These are phyloP conservation scores for Taxillus chinensis DNA, from an alignment of 164 flowering plant genomes.

Conservation along the genomic window DNA sequence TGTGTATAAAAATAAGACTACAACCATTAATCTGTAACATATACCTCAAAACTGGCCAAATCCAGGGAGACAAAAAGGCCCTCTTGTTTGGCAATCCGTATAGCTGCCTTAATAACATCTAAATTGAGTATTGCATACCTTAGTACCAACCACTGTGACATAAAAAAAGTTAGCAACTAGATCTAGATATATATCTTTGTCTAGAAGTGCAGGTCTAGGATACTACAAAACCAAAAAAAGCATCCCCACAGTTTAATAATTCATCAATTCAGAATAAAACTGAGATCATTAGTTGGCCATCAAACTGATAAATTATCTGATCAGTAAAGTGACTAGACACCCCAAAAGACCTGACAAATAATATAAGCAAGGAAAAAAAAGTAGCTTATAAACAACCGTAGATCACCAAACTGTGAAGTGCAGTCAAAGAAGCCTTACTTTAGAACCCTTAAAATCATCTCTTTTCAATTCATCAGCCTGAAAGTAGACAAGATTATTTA, in stretches of 20 bases:
- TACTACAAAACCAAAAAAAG: neutral
- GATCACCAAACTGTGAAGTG: neutral
- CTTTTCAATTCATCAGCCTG: constrained; percentile 63
- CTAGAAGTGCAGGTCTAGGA: neutral
- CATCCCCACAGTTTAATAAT: neutral
- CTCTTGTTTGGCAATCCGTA: constrained; percentile 72
- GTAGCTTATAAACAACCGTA: neutral
- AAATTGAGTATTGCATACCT: constrained; percentile 57
- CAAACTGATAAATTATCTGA: neutral
- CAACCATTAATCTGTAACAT: neutral
- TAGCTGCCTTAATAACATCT: constrained; percentile 60
- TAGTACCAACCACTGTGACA: constrained; percentile 74
- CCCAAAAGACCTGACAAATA: no score
- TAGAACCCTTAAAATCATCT: constrained; percentile 74
- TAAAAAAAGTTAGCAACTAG: constrained; percentile 2
- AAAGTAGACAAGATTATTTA: constrained; percentile 9
- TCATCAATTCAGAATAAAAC: no score
- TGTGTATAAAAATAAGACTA: no score
- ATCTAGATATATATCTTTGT: neutral
- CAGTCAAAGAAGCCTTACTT: constrained; percentile 32
- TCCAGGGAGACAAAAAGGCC: constrained; percentile 67
- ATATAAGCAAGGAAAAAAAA: neutral
- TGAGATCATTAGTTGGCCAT: neutral
- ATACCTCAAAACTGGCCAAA: constrained; percentile 98
- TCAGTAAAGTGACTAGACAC: neutral